A percentile compares a stretch with the other conserved stretches of the same genome.
Conservation (phyloP, 768 basidiomycete genomes). For the Tricholoma matsutake region DNA sequence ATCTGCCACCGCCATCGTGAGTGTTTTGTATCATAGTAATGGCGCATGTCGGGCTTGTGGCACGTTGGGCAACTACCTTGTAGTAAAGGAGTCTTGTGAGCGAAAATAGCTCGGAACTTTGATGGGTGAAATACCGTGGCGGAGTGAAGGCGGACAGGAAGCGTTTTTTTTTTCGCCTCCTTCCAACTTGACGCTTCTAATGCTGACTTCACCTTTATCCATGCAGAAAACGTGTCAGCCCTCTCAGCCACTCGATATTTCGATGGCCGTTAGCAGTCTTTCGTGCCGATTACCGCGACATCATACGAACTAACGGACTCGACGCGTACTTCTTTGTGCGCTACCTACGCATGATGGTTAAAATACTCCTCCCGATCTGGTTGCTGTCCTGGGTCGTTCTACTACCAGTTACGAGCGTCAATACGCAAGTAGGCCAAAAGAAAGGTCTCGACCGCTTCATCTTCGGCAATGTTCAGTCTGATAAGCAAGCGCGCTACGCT, state of each 20-base stretch:
- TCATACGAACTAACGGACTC: constrained; percentile 70
- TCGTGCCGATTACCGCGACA: constrained; percentile 56
- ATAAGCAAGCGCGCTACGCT: constrained; percentile 58
- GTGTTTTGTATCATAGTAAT: constrained; percentile 10
- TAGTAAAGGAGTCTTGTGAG: not conserved
- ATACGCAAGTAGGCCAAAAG: constrained; percentile 43
- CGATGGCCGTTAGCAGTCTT: constrained; percentile 68
- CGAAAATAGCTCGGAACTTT: not conserved
- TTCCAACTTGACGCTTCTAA: too few relatives aligned
- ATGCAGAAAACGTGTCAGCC: constrained; percentile 52
- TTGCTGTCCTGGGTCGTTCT: constrained; percentile 83
- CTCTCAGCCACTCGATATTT: constrained; percentile 49
- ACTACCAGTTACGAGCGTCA: constrained; percentile 66
- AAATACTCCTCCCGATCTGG: constrained; percentile 89
- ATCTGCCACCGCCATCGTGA: constrained; percentile 45
- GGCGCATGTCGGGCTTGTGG: not conserved
- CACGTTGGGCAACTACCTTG: not conserved
- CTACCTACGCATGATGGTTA: constrained; percentile 81
- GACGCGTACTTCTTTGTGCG: constrained; percentile 95
- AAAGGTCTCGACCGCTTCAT: constrained; percentile 67
- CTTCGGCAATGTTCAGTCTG: constrained; percentile 69
- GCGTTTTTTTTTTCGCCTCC: not conserved
- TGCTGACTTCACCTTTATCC: not conserved
- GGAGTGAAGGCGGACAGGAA: not conserved
- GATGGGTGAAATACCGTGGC: not conserved